A percentile compares a stretch with the other conserved stretches of the same genome.
These are phyloP conservation scores for Globisporangium heterothallicum DNA, from an alignment of 352 stramenopile species.

Conservation along the genomic window DNA sequence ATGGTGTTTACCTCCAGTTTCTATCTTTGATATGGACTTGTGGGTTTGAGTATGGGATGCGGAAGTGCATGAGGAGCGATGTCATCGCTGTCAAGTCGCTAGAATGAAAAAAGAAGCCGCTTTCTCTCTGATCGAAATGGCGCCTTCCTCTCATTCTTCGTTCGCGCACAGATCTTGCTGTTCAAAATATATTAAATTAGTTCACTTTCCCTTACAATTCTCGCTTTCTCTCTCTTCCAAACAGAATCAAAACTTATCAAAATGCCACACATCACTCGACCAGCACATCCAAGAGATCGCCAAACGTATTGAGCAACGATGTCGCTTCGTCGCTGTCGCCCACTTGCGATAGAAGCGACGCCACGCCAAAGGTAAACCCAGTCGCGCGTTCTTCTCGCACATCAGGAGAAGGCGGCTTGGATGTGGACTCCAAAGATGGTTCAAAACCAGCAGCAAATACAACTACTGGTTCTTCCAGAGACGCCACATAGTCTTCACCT, in stretches of 20 bases:
- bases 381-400: constrained; percentile 10
- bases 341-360: constrained; percentile 41
- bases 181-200: too few species aligned
- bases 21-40: too few species aligned
- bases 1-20: not conserved
- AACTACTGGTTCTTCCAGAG: constrained; percentile 16
- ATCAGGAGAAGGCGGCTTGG: not conserved
- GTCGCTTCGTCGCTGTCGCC: constrained; percentile 57
- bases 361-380: constrained; percentile 40
- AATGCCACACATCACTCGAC: constrained; percentile 20
- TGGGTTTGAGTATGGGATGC: too few species aligned
- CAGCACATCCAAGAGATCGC: constrained; percentile 63
- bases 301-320: constrained; percentile 65
- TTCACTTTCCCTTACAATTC: not conserved
- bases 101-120: too few species aligned
- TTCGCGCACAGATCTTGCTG: too few species aligned
- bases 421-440: not conserved
- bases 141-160: too few species aligned
- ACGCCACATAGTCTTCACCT: constrained; percentile 16
- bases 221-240: not conserved
- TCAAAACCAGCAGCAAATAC: not conserved
- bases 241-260: not conserved
- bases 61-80: too few species aligned
- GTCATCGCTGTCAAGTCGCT: too few species aligned
- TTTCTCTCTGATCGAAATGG: too few species aligned